Percentiles rank a stretch among this genome's conserved stretches.
phyloP scores from a whole-genome alignment of 345 rosid genomes.

The Litchi chinensis region DNA sequence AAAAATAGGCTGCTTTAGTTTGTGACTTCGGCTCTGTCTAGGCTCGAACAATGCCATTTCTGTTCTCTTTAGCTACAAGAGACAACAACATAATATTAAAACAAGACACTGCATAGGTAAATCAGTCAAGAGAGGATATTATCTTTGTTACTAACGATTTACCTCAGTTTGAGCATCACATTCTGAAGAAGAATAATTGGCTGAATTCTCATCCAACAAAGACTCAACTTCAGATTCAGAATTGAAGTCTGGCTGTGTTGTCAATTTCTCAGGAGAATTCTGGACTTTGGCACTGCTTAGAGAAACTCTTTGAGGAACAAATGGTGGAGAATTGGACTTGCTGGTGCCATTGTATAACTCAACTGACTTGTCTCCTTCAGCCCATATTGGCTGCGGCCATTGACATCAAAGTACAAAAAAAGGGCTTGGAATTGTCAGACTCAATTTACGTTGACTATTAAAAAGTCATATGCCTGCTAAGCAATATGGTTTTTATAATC shows the following conservation, averaged over 20 bases:
- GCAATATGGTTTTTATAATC: neutral
- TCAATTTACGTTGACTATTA: constrained; percentile 5
- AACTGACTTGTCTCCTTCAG: constrained; percentile 43
- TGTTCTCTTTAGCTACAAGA: constrained; percentile 46
- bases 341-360: constrained; percentile 33
- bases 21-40: constrained; percentile 26
- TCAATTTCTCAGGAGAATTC: constrained; percentile 14
- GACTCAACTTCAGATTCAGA: constrained; percentile 43
- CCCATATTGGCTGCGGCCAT: constrained; percentile 56
- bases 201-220: constrained; percentile 29
- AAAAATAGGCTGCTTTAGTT: constrained; percentile 37
- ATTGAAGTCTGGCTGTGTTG: constrained; percentile 10
- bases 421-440: constrained; percentile 21
- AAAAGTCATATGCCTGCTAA: neutral
- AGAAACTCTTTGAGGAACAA: constrained; percentile 54
- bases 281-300: constrained; percentile 8
- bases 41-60: constrained; percentile 38
- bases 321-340: constrained; percentile 31
- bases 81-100: constrained; percentile 22
- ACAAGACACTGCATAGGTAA: constrained; percentile 28
- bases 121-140: constrained; percentile 30
- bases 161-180: constrained; percentile 51
- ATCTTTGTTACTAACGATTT: constrained; percentile 33
- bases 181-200: constrained; percentile 36
- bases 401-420: neutral